A percentile compares a stretch with the other conserved stretches of the same genome.
Conservation (phyloP, 345 rosid species). For the Populus simonii region DNA sequence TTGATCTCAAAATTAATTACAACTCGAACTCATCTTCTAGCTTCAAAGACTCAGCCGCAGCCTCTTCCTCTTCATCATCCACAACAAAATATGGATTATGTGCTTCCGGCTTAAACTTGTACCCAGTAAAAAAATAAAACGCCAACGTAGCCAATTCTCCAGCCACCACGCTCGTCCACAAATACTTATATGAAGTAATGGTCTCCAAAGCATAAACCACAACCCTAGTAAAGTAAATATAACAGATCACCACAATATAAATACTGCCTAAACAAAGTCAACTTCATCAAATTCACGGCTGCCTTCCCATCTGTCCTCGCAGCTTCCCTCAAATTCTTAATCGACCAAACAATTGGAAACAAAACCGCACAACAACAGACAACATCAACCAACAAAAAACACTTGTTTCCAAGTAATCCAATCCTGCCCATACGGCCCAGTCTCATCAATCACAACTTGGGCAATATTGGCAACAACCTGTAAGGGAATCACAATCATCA, state of each 20-base stretch:
- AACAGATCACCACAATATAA: conserved; percentile 94
- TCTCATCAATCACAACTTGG: conserved; percentile 88
- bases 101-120: conserved; percentile 83
- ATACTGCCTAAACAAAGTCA: conserved; percentile 91
- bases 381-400: conserved; percentile 83
- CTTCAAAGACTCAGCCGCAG: conserved; percentile 90
- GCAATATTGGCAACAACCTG: conserved; percentile 94
- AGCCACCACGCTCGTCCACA: conserved; percentile 89
- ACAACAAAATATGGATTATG: conserved; percentile 91
- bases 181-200: conserved; percentile 80
- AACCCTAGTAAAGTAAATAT: conserved; percentile 89
- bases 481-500: conserved; percentile 92
- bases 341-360: conserved; percentile 96
- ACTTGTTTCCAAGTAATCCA: conserved; percentile 88
- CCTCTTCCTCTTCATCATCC: conserved; percentile 98
- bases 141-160: conserved; percentile 84
- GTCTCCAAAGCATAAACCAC: conserved; percentile 86
- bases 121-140: conserved; percentile 85
- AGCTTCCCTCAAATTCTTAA: conserved; percentile 91
- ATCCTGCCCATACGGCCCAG: conserved; percentile 72
- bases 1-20: conserved; percentile 36
- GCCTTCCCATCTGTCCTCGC: conserved; percentile 94
- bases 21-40: conserved; percentile 96
- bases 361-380: conserved; percentile 91
- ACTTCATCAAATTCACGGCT: conserved; percentile 84